Evolutionary conservation across 2,329 filamentous ascomycete genomes (phyloP).

Genomic region (Sclerotinia sclerotiorum): DNA sequence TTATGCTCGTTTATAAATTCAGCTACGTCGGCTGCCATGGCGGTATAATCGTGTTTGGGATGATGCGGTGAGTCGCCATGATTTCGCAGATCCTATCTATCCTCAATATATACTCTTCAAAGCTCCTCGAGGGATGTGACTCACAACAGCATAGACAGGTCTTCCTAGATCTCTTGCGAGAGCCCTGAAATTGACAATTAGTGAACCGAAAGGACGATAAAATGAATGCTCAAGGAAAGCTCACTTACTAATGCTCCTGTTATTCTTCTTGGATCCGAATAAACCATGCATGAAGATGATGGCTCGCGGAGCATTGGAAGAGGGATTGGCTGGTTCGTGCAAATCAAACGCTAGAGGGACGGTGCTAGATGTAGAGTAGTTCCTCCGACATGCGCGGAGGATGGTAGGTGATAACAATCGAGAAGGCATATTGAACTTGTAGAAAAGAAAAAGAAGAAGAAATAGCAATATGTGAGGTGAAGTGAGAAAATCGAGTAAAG

Average conservation of each 20-base stretch:
- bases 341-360: constrained; percentile 61
- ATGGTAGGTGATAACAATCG: constrained; percentile 23
- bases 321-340: constrained; percentile 57
- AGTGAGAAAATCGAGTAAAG: not conserved
- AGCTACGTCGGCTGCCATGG: constrained; percentile 81
- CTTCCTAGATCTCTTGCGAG: constrained; percentile 78
- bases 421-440: constrained; percentile 25
- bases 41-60: constrained; percentile 71
- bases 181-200: constrained; percentile 52
- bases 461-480: not conserved
- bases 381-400: constrained; percentile 20
- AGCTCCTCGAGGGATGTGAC: constrained; percentile 35
- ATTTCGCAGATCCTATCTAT: constrained; percentile 76
- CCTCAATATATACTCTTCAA: constrained; percentile 1
- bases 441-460: not conserved
- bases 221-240: constrained; percentile 25
- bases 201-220: constrained; percentile 25
- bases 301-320: constrained; percentile 52
- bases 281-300: constrained; percentile 90
- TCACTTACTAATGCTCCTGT: constrained; percentile 90
- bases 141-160: constrained; percentile 77
- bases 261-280: constrained; percentile 95
- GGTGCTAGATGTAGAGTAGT: constrained; percentile 27
- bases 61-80: constrained; percentile 88
- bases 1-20: constrained; percentile 72